Conservation (phyloP, 176 grass and related monocot species). For the Hsuehochloa calcarea region DNA sequence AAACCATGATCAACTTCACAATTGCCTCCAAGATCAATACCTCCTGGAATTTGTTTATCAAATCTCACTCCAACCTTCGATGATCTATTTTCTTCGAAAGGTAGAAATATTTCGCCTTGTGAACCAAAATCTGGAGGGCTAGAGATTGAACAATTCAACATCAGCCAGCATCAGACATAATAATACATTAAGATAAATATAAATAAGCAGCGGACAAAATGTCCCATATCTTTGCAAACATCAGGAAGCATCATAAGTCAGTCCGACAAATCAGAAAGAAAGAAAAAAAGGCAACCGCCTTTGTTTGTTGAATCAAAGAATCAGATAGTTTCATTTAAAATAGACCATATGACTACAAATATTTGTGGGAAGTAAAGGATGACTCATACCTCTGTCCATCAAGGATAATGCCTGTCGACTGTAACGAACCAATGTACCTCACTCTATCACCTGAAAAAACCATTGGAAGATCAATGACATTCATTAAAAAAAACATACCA, state of each 20-base stretch:
- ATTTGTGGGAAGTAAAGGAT: slow-evolving; percentile 1
- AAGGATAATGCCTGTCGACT: slow-evolving; percentile 38
- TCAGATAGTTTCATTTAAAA: slow-evolving; percentile 2
- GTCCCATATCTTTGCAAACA: slow-evolving; percentile 1
- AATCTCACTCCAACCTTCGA: slow-evolving; percentile 96
- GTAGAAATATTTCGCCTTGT: slow-evolving; percentile 78
- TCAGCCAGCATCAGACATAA: neutral
- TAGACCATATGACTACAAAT: neutral
- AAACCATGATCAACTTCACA: slow-evolving; percentile 96
- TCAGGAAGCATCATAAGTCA: neutral
- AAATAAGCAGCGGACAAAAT: neutral
- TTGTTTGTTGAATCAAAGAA: slow-evolving; percentile 20
- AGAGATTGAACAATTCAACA: slow-evolving; percentile 38
- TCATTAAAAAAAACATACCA: neutral
- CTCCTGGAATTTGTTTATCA: slow-evolving; percentile 79
- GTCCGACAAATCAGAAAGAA: neutral
- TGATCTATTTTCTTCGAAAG: slow-evolving; percentile 90
- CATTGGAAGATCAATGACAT: slow-evolving; percentile 25
- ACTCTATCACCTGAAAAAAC: slow-evolving; percentile 84
- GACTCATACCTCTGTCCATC: slow-evolving; percentile 44
- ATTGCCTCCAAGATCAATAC: slow-evolving; percentile 89
- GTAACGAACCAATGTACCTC: slow-evolving; percentile 68
- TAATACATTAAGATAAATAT: slow-evolving; percentile 9
- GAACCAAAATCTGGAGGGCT: slow-evolving; percentile 86
- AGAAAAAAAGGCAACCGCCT: neutral